Percentiles rank a stretch among this genome's conserved stretches.
These are phyloP conservation scores for Auricularia sp. DNA, from an alignment of 768 basidiomycete species.

Conservation along the genomic window DNA sequence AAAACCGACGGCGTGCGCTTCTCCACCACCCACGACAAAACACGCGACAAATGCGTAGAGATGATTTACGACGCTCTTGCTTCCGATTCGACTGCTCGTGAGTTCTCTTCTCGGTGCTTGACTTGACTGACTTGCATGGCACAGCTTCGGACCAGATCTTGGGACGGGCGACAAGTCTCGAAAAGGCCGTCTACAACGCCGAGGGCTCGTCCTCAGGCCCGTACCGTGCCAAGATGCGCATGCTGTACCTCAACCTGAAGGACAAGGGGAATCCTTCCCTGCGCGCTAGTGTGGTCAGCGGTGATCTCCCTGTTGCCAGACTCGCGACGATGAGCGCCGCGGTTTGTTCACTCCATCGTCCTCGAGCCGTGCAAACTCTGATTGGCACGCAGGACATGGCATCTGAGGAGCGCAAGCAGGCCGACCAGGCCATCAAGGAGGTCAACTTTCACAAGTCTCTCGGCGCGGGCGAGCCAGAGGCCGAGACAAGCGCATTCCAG, in stretches of 20 bases:
- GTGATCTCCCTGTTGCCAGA: constrained; percentile 57
- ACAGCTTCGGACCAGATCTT: constrained; percentile 63
- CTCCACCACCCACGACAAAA: constrained; percentile 51
- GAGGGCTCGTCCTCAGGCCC: constrained; percentile 31
- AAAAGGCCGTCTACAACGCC: constrained; percentile 47
- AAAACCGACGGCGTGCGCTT: constrained; percentile 63
- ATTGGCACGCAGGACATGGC: constrained; percentile 75
- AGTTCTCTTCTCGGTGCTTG: constrained; percentile 21
- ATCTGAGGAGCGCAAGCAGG: constrained; percentile 79
- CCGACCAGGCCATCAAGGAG: constrained; percentile 69
- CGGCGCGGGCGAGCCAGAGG: constrained; percentile 78
- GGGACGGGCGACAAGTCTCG: constrained; percentile 56
- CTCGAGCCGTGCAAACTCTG: neutral
- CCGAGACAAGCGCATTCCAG: constrained; percentile 97
- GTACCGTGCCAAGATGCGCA: constrained; percentile 77
- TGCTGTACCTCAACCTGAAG: constrained; percentile 86
- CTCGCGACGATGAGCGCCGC: constrained; percentile 75
- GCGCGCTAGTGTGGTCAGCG: constrained; percentile 75
- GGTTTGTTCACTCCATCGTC: constrained; percentile 31
- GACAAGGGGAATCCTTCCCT: constrained; percentile 87
- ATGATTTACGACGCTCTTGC: constrained; percentile 89
- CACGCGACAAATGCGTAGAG: constrained; percentile 78
- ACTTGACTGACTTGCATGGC: constrained; percentile 1
- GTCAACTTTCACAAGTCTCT: constrained; percentile 87
- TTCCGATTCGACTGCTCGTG: constrained; percentile 77